Evolutionary conservation across 2,329 filamentous ascomycete species (phyloP), one percentile per base, ranked within the genome.

Genomic region (Penicillium sp.): DNA sequence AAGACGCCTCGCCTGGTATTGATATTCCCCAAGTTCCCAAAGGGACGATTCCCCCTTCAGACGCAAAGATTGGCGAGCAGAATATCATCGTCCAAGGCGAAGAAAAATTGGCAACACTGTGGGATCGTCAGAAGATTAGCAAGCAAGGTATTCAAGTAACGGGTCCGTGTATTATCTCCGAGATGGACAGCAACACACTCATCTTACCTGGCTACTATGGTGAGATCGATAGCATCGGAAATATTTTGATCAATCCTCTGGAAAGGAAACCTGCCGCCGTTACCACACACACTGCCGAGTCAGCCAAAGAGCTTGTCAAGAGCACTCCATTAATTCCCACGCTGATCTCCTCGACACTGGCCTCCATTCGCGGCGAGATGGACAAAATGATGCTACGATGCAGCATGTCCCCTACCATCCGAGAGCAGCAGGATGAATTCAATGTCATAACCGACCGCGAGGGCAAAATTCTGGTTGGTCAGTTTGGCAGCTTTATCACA

Each of bases 181-280:
- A 82, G 58, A 81, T 81, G 77, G 80, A 82, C 61, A 80, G 78
- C 21, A 82, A 82, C 61, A 82, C 80, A 0, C 69, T 82, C 2
- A 78, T 82, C 27, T 70, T 81, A 5, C 80, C 80, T 0, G 79
- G 78, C 0, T 78, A 74, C 56, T 72, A 72, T 44, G 79, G 78
- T 6, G 77, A 80, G 58, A 76, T 81, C 6, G 80, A 82, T 57
- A 64, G 62, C 6, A 77, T 81, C 48, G 79, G 79, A 4, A 82
- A 82, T 61, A 80, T 82, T 19, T 67, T 82, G 19, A 81, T 82
- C 57, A 73, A 71, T 48, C 78, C 78, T 0, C 63, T 66, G 1
- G 71, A 75, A 3, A 70, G 70, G 31, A 68, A 68, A 9, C 59
- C 70, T 6, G 42, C 52, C 9, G 54, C 67, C 39, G 68, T 67